Percentiles rank a stretch among this genome's conserved stretches.
phyloP scores from a whole-genome alignment of 2,329 filamentous ascomycete genomes.

The Fusarium sp. region DNA sequence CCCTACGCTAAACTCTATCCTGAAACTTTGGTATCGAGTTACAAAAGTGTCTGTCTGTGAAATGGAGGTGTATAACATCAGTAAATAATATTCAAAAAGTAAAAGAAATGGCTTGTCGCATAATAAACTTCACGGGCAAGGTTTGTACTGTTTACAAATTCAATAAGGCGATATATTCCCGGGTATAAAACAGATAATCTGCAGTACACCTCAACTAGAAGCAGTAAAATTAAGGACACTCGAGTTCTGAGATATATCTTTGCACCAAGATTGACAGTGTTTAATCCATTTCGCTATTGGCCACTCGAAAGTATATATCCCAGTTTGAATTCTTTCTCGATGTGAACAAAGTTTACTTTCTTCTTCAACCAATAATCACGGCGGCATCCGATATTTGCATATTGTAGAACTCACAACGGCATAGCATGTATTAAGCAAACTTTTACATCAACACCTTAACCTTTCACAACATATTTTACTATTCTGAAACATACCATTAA shows the following conservation, averaged over 20 bases:
- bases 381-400: rapidly evolving
- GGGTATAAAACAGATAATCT: too few species aligned
- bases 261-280: rapidly evolving
- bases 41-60: background rate
- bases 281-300: background rate
- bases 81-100: rapidly evolving
- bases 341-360: rapidly evolving
- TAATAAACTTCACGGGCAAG: rapidly evolving
- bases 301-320: background rate
- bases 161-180: too few species aligned
- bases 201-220: too few species aligned
- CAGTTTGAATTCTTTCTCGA: rapidly evolving
- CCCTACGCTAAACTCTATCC: background rate
- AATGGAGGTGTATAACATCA: background rate
- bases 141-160: too few species aligned
- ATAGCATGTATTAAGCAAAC: rapidly evolving
- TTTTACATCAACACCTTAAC: rapidly evolving
- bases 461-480: background rate
- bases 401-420: background rate
- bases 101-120: rapidly evolving
- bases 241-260: too few species aligned
- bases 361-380: background rate
- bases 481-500: rapidly evolving
- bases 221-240: too few species aligned
- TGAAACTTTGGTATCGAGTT: too few species aligned